Evolutionary conservation across 805 yeast genomes (phyloP).

Genomic region (Cyberlindnera bimundalis): DNA sequence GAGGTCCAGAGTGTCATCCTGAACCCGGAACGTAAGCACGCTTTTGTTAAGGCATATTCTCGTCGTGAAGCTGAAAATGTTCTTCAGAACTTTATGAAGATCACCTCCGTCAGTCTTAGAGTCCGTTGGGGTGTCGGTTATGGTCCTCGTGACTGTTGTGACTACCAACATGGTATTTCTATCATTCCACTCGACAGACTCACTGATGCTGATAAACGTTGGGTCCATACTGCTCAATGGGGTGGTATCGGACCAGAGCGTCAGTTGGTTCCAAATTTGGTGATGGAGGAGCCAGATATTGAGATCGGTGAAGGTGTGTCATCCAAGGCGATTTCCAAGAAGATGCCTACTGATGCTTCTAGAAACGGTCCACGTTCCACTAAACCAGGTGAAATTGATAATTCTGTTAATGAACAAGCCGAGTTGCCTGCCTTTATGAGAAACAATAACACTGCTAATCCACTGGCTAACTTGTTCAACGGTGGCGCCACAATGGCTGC

Average conservation of each 20-base stretch:
- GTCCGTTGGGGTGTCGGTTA: slow-evolving; percentile 99
- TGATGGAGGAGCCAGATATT: slow-evolving; percentile 95
- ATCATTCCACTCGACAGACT: slow-evolving; percentile 82
- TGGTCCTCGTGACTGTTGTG: slow-evolving; percentile 98
- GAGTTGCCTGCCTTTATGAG: slow-evolving; percentile 31
- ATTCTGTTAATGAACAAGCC: slow-evolving; percentile 25
- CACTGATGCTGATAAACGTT: slow-evolving; percentile 89
- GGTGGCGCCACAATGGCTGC: slow-evolving; percentile 15
- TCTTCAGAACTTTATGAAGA: slow-evolving; percentile 65
- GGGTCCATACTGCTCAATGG: slow-evolving; percentile 91
- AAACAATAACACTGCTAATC: slow-evolving; percentile 38
- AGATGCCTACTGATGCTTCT: slow-evolving; percentile 88
- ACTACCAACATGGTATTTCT: slow-evolving; percentile 86
- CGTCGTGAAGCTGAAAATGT: slow-evolving; percentile 89
- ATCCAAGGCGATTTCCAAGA: slow-evolving; percentile 84
- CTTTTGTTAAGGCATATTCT: slow-evolving; percentile 91
- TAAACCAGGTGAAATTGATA: slow-evolving; percentile 51
- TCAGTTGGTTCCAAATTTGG: slow-evolving; percentile 69
- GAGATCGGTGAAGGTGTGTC: slow-evolving; percentile 94
- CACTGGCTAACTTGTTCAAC: slow-evolving; percentile 46
- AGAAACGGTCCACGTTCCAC: slow-evolving; percentile 84
- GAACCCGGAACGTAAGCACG: slow-evolving; percentile 89
- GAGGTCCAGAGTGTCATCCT: slow-evolving; percentile 89
- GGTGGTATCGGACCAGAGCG: slow-evolving; percentile 90
- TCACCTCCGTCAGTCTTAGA: slow-evolving; percentile 53